phyloP scores from a whole-genome alignment of 2,329 filamentous ascomycete genomes.

The Orbilia quercus region DNA sequence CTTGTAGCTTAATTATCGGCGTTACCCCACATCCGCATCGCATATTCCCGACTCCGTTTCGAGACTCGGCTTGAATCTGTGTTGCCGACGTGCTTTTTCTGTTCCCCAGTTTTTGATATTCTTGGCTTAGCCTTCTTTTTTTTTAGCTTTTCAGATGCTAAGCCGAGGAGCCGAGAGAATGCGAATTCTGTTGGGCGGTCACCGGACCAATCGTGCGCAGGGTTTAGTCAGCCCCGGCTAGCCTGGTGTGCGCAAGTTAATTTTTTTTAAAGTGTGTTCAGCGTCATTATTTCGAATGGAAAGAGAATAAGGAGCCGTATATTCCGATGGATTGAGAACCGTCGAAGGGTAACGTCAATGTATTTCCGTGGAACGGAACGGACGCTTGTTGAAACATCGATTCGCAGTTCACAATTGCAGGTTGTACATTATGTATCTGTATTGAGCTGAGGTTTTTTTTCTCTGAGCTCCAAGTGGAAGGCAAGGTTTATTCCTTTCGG shows the following conservation, averaged over 20 bases:
- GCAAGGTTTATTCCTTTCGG: conserved; percentile 5
- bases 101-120: background rate
- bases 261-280: conserved; percentile 25
- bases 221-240: conserved; percentile 42
- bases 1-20: conserved; percentile 3
- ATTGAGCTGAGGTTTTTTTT: background rate
- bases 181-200: conserved; percentile 27
- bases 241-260: background rate
- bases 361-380: conserved; percentile 10
- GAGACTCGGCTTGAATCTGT: no score
- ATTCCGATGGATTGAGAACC: conserved; percentile 14
- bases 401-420: background rate
- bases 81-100: no score
- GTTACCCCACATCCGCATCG: conserved; percentile 38
- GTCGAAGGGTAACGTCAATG: no score
- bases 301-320: conserved; percentile 11
- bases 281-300: background rate
- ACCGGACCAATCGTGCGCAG: conserved; percentile 30
- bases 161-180: conserved; percentile 53
- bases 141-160: conserved; percentile 23
- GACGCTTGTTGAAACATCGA: background rate
- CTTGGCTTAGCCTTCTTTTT: background rate
- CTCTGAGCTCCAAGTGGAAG: background rate
- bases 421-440: background rate
- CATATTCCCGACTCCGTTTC: no score